These are phyloP conservation scores for Xylaria sp. DNA, from an alignment of 2,329 filamentous ascomycete genomes.

Conservation along the genomic window DNA sequence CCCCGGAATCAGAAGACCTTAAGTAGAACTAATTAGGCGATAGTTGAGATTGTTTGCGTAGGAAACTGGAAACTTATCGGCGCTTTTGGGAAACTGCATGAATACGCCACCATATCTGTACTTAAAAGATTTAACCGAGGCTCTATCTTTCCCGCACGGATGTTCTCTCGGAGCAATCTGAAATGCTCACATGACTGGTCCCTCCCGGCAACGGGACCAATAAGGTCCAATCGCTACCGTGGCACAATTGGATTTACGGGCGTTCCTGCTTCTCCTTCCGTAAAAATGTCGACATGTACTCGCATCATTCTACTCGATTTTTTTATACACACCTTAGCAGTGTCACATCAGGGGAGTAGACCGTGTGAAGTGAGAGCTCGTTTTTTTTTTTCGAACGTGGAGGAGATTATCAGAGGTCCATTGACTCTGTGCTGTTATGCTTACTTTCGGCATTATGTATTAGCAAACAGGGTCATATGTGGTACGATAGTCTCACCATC, in stretches of 20 bases:
- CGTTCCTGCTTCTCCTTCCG: not conserved
- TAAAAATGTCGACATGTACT: not conserved
- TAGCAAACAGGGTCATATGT: slow-evolving; percentile 1
- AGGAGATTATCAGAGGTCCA: not conserved
- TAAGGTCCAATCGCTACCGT: not conserved
- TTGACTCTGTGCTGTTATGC: not conserved
- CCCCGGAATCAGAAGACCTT: not conserved
- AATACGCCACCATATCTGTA: not conserved
- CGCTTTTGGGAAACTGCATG: too few species aligned
- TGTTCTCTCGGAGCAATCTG: too few species aligned
- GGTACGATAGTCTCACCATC: too few species aligned
- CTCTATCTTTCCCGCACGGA: too few species aligned
- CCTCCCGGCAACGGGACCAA: not conserved
- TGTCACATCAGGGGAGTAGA: not conserved
- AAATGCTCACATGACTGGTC: not conserved
- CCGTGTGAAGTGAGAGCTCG: not conserved
- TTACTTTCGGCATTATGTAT: not conserved
- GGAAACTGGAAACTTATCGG: not conserved
- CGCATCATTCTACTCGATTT: not conserved
- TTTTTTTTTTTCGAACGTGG: not conserved
- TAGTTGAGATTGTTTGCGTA: not conserved
- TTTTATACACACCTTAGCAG: not conserved
- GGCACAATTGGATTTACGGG: not conserved
- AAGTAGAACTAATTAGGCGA: not conserved
- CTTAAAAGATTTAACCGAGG: not conserved